Percentiles rank a stretch among this genome's conserved stretches.
These are phyloP conservation scores for Thalassiosira hispida DNA, from an alignment of 352 stramenopile genomes.

Conservation along the genomic window DNA sequence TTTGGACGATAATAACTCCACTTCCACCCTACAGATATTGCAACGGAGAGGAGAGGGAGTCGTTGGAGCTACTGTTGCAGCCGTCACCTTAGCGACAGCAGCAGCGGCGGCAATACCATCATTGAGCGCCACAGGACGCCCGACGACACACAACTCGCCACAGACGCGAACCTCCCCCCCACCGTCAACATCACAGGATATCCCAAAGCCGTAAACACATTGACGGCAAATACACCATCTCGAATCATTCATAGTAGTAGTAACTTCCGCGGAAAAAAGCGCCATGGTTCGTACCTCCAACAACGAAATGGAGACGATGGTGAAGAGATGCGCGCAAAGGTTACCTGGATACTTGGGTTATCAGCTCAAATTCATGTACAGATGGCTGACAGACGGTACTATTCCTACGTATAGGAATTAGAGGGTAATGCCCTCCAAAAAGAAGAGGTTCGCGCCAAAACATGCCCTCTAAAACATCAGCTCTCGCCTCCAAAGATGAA, in stretches of 20 bases:
- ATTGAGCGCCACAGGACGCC: neutral
- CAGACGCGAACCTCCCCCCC: conserved; percentile 18
- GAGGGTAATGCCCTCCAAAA: neutral
- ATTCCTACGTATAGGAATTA: conserved; percentile 1
- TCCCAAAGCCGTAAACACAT: conserved; percentile 35
- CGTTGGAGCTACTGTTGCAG: neutral
- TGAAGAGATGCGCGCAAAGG: neutral
- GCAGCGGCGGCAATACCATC: neutral
- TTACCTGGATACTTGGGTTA: conserved; percentile 35
- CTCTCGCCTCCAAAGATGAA: neutral
- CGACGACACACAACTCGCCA: conserved; percentile 28
- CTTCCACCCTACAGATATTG: conserved; percentile 29
- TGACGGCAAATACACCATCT: conserved; percentile 26
- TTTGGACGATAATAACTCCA: conserved; percentile 9
- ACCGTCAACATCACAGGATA: conserved; percentile 9
- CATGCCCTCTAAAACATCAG: neutral
- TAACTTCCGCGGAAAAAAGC: conserved; percentile 13
- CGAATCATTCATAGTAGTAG: neutral
- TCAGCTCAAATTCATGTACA: neutral
- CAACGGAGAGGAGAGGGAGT: conserved; percentile 15
- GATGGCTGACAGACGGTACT: neutral
- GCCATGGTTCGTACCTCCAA: conserved; percentile 42
- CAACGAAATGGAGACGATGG: neutral
- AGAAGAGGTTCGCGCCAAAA: neutral
- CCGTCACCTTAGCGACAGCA: neutral